Evolutionary conservation across 208 protist genomes (phyloP), one percentile per base, ranked within the genome.

Genomic region (Acanthamoeba quina): DNA sequence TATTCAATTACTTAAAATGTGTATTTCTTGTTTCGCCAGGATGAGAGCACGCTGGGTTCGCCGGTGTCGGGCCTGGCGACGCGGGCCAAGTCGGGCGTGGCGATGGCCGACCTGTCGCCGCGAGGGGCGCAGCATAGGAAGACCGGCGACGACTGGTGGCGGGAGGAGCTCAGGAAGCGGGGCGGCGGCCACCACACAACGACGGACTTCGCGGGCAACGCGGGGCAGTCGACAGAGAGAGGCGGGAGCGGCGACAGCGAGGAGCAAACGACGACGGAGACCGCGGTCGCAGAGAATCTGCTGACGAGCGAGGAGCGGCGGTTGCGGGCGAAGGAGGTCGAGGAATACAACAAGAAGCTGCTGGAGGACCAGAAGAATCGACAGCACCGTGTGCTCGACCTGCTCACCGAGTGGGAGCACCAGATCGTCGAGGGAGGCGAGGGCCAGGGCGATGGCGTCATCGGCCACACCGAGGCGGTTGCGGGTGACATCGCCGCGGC

Each of bases 271-370:
- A n/a, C 24, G 58, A 19, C 9, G 58, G 58, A 64, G 24, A 6
- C 24, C 58, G 58, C 58, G 58, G 58, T n/a, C 58, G 52, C 52
- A 56, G 58, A 64, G 58, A 64, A 41, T 49, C 37, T 76, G 68
- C 68, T 76, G 13, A 76, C 34, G 34, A 76, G 68, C 31, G 68
- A 34, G 37, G 68, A 76, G 68, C 24, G 68, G 7, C 19, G 26
- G 26, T n/a, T 76, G 37, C 68, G 68, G 29, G 68, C 68, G 37
- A 34, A 47, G 15, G 68, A 76, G 68, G 68, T 76, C 29, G 68
- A 76, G 68, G 68, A 76, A 31, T 76, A 76, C 68, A 76, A 76
- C 68, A 76, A 76, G 19, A 76, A 76, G 68, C 68, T 76, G 11
- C n/a, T 41, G 37, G 68, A 76, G 37, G 68, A 76, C 29, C n/a